Base-by-base conservation (phyloP, 2,329 filamentous ascomycete species). In the Bimuria novae-zelandiae region DNA sequence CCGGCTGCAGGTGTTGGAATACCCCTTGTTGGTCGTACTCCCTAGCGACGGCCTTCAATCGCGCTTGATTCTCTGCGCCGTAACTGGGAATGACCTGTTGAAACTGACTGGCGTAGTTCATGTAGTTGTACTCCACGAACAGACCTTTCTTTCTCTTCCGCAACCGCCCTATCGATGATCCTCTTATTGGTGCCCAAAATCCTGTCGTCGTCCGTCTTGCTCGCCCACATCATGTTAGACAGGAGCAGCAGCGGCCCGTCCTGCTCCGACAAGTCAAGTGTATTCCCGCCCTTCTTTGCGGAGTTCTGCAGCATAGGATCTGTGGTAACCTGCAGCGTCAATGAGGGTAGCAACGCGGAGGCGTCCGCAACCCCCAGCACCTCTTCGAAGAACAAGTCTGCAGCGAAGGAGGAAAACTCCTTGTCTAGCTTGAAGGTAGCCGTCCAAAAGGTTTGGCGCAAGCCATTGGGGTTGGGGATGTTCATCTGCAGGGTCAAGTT, bases 71-170 rank as follows among this genome's bases (percentile, higher is more conserved):
- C 7, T 53, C 61, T n/a, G 52, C 39, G 1, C 78, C 77, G 54
- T 80, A 81, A 27, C 74, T 72, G 4, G 62, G 52, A 33, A 80
- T 60, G 1, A 76, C 71, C 54, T 75, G 70, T 58, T 81, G 76
- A 51, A 67, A 75, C 62, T 70, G 67, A 48, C 69, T 70, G 6
- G 78, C 78, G 52, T 80, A 80, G 59, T 80, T 81, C 73, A 80
- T 76, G 57, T 80, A 80, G 21, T 78, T 56, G 51, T 69, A 80
- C 16, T 60, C 56, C 8, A 55, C 54, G 7, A 50, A 40, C 25
- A 66, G 25, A 2, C 55, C 47, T 37, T 19, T 30, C 29, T 17
- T 45, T 46, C 11, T 21, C 42, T 17, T 45, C 49, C 14, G 10
- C 41, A 59, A 3, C 46, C 40, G n/a, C 30, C 48, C 4, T 51